Evolutionary conservation across 2,329 filamentous ascomycete genomes (phyloP).

Genomic region (Aspergillus udagawae): DNA sequence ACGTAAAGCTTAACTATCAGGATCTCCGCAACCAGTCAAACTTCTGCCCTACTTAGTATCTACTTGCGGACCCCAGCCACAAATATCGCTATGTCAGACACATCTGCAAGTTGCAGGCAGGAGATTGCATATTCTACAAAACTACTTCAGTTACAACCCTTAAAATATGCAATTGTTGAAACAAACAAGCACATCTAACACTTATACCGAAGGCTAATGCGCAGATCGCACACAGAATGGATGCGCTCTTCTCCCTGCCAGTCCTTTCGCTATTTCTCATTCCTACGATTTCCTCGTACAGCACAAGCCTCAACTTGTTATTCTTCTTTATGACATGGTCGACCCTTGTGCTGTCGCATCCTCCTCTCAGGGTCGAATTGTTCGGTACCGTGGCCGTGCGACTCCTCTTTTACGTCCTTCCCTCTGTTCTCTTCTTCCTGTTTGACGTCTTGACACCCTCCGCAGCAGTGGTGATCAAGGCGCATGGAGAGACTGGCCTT

Average conservation of each 20-base stretch:
- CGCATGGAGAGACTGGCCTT: slow-evolving; percentile 53
- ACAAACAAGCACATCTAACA: background rate
- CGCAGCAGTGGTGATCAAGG: slow-evolving; percentile 65
- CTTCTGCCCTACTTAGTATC: background rate
- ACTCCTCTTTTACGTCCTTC: slow-evolving; percentile 66
- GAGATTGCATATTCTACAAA: background rate
- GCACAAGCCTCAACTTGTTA: slow-evolving; percentile 74
- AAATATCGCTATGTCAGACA: background rate
- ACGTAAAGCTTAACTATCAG: slow-evolving; percentile 17
- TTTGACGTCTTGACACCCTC: slow-evolving; percentile 70
- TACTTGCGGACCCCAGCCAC: background rate
- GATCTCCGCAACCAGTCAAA: background rate
- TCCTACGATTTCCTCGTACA: slow-evolving; percentile 58
- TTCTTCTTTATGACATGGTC: slow-evolving; percentile 92
- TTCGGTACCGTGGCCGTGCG: slow-evolving; percentile 66
- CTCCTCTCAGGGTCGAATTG: slow-evolving; percentile 70
- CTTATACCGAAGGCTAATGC: background rate
- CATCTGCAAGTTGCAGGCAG: background rate
- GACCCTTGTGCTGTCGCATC: slow-evolving; percentile 73
- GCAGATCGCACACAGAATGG: slow-evolving; percentile 40
- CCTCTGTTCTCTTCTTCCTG: slow-evolving; percentile 66
- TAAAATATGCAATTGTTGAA: background rate
- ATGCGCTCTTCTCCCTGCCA: slow-evolving; percentile 44
- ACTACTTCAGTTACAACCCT: slow-evolving; percentile 11
- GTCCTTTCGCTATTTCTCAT: slow-evolving; percentile 26